A percentile compares a stretch with the other conserved stretches of the same genome.
Evolutionary conservation across 2,329 filamentous ascomycete species (phyloP).

Genomic region (Clonostachys rosea): DNA sequence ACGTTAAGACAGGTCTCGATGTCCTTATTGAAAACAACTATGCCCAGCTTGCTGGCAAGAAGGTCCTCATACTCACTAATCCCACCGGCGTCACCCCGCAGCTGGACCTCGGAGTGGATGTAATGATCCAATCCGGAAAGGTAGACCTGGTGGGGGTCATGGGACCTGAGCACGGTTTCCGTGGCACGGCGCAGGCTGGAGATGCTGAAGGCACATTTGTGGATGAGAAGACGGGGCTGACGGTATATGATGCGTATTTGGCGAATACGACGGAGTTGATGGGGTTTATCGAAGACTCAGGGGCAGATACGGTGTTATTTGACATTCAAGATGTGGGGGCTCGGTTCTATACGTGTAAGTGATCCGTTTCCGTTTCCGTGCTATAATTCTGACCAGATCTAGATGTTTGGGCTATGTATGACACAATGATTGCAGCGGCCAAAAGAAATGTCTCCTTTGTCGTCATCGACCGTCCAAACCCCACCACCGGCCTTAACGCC

Average conservation of each 20-base stretch:
- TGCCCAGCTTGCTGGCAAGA: conserved; percentile 1
- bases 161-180: conserved; percentile 6
- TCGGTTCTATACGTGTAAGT: conserved; percentile 7
- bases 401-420: conserved; percentile 9
- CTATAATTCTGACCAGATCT: background rate
- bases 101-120: conserved; percentile 6
- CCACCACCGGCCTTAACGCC: conserved; percentile 5
- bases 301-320: conserved; percentile 6
- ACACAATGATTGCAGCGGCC: conserved; percentile 5
- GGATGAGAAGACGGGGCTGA: conserved; percentile 6
- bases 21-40: conserved; percentile 5
- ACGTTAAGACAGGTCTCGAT: conserved; percentile 7
- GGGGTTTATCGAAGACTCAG: conserved; percentile 4
- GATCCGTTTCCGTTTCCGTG: background rate
- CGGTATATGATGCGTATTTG: conserved; percentile 6
- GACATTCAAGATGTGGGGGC: conserved; percentile 7
- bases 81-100: conserved; percentile 4
- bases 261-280: conserved; percentile 3
- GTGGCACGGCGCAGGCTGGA: conserved; percentile 5
- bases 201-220: conserved; percentile 4
- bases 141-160: conserved; percentile 7
- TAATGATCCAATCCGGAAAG: conserved; percentile 5
- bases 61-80: conserved; percentile 6
- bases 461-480: conserved; percentile 7
- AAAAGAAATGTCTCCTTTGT: conserved; percentile 1